phyloP scores from a whole-genome alignment of 164 flowering plant genomes.

The Buxus sempervirens region DNA sequence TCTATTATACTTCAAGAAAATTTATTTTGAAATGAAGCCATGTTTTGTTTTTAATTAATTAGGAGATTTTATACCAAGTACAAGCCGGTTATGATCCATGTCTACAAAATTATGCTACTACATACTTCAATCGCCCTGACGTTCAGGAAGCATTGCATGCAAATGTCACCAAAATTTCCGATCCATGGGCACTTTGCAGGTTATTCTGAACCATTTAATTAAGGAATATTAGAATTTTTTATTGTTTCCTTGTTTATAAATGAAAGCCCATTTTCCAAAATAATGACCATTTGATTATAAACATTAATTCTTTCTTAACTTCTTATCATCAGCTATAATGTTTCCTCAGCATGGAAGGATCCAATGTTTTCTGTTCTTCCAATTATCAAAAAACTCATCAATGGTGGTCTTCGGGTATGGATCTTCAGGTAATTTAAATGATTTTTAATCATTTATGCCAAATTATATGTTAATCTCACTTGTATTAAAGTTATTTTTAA shows the following conservation, averaged over 20 bases:
- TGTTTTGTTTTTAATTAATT: no score
- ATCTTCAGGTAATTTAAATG: slow-evolving; percentile 10
- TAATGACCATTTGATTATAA: no score
- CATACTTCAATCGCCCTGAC: slow-evolving; percentile 13
- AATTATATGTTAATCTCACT: no score
- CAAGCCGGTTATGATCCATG: slow-evolving; percentile 9
- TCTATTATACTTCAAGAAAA: no score
- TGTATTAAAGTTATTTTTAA: no score
- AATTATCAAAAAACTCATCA: slow-evolving; percentile 7
- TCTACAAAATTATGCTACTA: not conserved
- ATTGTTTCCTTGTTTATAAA: no score
- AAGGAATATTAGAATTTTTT: no score
- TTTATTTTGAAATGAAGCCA: not conserved
- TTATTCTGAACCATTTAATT: not conserved
- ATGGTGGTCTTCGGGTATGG: slow-evolving; percentile 12
- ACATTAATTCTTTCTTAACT: no score
- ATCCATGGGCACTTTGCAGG: slow-evolving; percentile 16
- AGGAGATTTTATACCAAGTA: not conserved
- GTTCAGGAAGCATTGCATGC: slow-evolving; percentile 20
- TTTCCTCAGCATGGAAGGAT: not conserved
- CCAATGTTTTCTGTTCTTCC: slow-evolving; percentile 7
- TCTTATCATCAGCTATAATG: not conserved
- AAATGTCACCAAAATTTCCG: slow-evolving; percentile 7
- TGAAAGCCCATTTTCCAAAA: no score
- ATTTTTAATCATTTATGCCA: no score